A percentile compares a stretch with the other conserved stretches of the same genome.
Conservation (phyloP, 2,329 filamentous ascomycete genomes). For the Myriosclerotinia scirpicola region DNA sequence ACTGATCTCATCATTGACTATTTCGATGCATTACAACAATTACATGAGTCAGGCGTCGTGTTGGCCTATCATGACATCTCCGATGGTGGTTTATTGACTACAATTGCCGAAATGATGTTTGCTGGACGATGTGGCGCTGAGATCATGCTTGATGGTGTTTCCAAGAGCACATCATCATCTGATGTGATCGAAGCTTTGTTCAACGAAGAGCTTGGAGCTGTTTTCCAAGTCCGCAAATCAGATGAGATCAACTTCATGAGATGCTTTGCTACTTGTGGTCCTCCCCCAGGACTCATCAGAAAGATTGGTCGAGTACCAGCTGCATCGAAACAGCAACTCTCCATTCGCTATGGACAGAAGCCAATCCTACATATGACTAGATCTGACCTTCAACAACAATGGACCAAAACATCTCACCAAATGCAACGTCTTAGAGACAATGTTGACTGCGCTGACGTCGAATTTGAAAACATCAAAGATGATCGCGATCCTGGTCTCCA, state of each 20-base stretch:
- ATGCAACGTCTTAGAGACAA: constrained; percentile 93
- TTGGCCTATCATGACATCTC: constrained; percentile 94
- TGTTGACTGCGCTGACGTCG: constrained; percentile 78
- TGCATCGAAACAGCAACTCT: constrained; percentile 70
- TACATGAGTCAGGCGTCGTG: constrained; percentile 69
- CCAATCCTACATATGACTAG: constrained; percentile 70
- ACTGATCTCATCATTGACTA: constrained; percentile 80
- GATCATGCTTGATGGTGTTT: constrained; percentile 75
- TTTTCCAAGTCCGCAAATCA: constrained; percentile 88
- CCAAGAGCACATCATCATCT: constrained; percentile 57
- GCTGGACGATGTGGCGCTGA: constrained; percentile 88
- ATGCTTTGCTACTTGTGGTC: constrained; percentile 88
- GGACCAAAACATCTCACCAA: constrained; percentile 83
- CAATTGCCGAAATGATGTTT: constrained; percentile 96
- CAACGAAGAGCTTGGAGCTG: constrained; percentile 92
- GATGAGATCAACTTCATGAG: constrained; percentile 84
- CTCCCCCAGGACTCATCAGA: constrained; percentile 76
- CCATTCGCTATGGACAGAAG: constrained; percentile 69
- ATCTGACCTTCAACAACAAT: constrained; percentile 76
- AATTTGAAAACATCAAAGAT: constrained; percentile 74
- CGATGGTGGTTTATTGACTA: constrained; percentile 88
- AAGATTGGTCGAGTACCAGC: constrained; percentile 78
- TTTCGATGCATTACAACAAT: constrained; percentile 76
- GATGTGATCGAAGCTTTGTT: constrained; percentile 78
- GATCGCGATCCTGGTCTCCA: constrained; percentile 77